phyloP scores from a whole-genome alignment of 805 yeast genomes.

The Clavispora phyllophila region DNA sequence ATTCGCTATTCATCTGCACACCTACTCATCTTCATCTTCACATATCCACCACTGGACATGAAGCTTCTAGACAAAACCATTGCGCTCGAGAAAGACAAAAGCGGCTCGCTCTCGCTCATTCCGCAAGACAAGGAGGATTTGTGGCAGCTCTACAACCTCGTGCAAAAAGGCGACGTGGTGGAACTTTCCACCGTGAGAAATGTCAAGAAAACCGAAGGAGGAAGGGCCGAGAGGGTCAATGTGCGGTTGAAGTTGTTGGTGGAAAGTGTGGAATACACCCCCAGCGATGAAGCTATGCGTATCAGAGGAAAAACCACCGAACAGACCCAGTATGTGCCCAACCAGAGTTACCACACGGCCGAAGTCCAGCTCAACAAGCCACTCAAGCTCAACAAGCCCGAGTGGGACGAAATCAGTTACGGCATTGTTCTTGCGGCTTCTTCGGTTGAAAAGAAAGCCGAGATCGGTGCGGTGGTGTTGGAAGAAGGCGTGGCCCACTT shows the following conservation, averaged over 20 bases:
- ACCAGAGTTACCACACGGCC: constrained; percentile 85
- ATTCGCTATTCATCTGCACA: constrained; percentile 1
- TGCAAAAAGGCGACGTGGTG: constrained; percentile 72
- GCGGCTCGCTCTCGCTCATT: constrained; percentile 60
- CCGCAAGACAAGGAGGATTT: constrained; percentile 91
- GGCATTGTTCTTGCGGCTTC: constrained; percentile 65
- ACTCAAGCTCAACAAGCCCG: constrained; percentile 64
- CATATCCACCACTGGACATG: constrained; percentile 5
- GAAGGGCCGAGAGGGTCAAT: constrained; percentile 47
- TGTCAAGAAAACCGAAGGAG: constrained; percentile 37
- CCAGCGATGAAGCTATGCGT: constrained; percentile 71
- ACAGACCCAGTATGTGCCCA: constrained; percentile 70
- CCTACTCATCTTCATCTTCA: background rate
- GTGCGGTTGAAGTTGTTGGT: constrained; percentile 51
- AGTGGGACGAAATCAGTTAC: constrained; percentile 73
- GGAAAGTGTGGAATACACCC: constrained; percentile 71
- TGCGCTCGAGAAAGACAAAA: constrained; percentile 42
- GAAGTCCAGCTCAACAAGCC: constrained; percentile 68
- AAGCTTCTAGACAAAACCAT: constrained; percentile 16
- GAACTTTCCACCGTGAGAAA: constrained; percentile 66
- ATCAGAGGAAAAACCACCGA: constrained; percentile 71
- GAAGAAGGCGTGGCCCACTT: constrained; percentile 94
- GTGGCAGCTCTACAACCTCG: constrained; percentile 80
- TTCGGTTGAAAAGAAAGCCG: constrained; percentile 75
- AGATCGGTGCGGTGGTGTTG: constrained; percentile 87